Base-by-base conservation (phyloP, 2,329 filamentous ascomycete species). In the Hirsutella minnesotensis region DNA sequence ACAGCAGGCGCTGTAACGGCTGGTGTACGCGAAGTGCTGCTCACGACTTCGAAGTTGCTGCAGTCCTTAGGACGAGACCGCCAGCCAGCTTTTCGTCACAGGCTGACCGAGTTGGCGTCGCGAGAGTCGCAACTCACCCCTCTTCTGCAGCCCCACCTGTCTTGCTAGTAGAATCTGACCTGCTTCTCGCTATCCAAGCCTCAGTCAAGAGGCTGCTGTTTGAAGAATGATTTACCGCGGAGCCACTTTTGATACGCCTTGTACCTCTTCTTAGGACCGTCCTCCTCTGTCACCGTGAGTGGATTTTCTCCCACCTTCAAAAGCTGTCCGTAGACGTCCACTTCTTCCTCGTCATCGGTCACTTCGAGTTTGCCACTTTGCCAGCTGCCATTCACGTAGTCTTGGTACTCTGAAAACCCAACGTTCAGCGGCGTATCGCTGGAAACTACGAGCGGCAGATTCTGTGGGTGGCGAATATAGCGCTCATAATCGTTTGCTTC, bases 241-340 rank as follows among this genome's bases (percentile, higher is more conserved):
- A 98, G 69, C 90, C 92, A 98, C 64, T 95, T 94, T 55, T 82
- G 70, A 64, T 98, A 98, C 9, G 89, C 86, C 65, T 95, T 96
- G 63, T 98, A 98, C 52, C 92, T 73, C 72, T 96, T 95, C 74
- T 94, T 96, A 34, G 75, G 73, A 38, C 80, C 73, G 60, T 96
- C 92, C 55, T 94, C 89, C 37, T 89, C 82, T 1, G 80, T 81
- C 13, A 96, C 90, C 3, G 86, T 94, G 41, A 98, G 66, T 16
- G 87, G 86, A 53, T 95, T 86, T 47, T 92, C 84, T 4, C 76
- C 78, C 12, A 92, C 77, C 36, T 73, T 76, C 44, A 95, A 61
- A 55, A 92, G 83, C 47, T 92, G 85, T 24, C 69, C 69, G 61
- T 94, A 95, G 45, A 86, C 77, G 20, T 62, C 60, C 21, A 57